phyloP scores from a whole-genome alignment of 495 filamentous ascomycete species.

The Talaromyces liani region DNA sequence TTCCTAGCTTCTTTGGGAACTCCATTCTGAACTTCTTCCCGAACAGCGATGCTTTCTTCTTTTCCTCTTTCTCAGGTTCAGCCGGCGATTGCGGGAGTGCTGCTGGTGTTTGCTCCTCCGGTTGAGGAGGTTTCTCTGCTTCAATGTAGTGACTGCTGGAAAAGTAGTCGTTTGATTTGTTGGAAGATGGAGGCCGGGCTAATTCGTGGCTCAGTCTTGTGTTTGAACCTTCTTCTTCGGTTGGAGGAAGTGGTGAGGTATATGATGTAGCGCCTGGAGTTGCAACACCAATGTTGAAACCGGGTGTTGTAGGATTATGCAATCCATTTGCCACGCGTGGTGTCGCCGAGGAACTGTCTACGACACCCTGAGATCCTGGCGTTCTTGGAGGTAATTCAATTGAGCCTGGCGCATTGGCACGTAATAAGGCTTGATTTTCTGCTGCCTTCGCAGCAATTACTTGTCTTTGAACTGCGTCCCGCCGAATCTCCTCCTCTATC shows the following conservation, averaged over 20 bases:
- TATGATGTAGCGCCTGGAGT: slow-evolving; percentile 47
- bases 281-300: slow-evolving; percentile 70
- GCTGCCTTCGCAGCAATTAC: slow-evolving; percentile 54
- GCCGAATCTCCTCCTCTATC: slow-evolving; percentile 79
- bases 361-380: slow-evolving; percentile 40
- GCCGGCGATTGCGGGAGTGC: slow-evolving; percentile 49
- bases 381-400: slow-evolving; percentile 56
- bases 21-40: slow-evolving; percentile 84
- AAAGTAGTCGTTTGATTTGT: slow-evolving; percentile 60
- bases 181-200: slow-evolving; percentile 38
- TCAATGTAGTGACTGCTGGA: slow-evolving; percentile 29
- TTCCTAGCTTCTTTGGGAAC: slow-evolving; percentile 78
- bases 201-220: slow-evolving; percentile 34
- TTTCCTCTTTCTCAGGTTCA: slow-evolving; percentile 63
- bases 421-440: slow-evolving; percentile 44
- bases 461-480: slow-evolving; percentile 66
- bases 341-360: slow-evolving; percentile 48
- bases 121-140: slow-evolving; percentile 29
- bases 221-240: slow-evolving; percentile 41
- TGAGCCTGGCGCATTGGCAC: slow-evolving; percentile 52
- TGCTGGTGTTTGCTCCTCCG: slow-evolving; percentile 36
- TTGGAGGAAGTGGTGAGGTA: slow-evolving; percentile 35
- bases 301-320: slow-evolving; percentile 59
- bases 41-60: slow-evolving; percentile 68
- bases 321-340: slow-evolving; percentile 57